A percentile compares a stretch with the other conserved stretches of the same genome.
phyloP scores from a whole-genome alignment of 176 grass and related monocot species.

The Aegilops sharonensis region DNA sequence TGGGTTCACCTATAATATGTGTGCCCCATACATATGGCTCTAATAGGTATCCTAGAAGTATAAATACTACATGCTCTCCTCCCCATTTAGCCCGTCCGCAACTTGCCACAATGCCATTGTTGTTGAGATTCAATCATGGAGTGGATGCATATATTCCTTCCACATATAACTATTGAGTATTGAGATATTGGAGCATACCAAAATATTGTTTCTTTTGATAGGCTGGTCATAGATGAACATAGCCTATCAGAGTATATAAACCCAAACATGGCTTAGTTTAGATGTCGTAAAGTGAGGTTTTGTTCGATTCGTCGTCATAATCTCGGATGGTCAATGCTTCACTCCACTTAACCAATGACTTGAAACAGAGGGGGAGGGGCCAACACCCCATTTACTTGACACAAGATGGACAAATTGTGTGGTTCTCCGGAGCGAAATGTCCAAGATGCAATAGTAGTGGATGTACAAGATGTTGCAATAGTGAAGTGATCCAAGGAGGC shows the following conservation, averaged over 20 bases:
- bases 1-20: not conserved
- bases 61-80: not conserved
- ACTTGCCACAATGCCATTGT: not conserved
- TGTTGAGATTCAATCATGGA: not conserved
- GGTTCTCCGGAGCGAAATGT: too few species aligned
- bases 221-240: not conserved
- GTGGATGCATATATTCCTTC: not conserved
- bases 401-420: too few species aligned
- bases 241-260: not conserved
- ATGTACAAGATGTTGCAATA: too few species aligned
- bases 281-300: too few species aligned
- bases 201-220: not conserved
- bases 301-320: too few species aligned
- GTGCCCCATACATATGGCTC: not conserved
- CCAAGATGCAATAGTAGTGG: too few species aligned
- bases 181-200: not conserved
- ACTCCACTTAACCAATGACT: too few species aligned
- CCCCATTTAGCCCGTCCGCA: not conserved
- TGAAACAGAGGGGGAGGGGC: too few species aligned
- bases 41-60: not conserved
- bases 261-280: not conserved
- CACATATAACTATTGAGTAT: not conserved
- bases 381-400: too few species aligned
- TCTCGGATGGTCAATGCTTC: too few species aligned
- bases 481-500: too few species aligned